Base-by-base conservation (phyloP, 352 stramenopile genomes). In the Globisporangium abappressorium region DNA sequence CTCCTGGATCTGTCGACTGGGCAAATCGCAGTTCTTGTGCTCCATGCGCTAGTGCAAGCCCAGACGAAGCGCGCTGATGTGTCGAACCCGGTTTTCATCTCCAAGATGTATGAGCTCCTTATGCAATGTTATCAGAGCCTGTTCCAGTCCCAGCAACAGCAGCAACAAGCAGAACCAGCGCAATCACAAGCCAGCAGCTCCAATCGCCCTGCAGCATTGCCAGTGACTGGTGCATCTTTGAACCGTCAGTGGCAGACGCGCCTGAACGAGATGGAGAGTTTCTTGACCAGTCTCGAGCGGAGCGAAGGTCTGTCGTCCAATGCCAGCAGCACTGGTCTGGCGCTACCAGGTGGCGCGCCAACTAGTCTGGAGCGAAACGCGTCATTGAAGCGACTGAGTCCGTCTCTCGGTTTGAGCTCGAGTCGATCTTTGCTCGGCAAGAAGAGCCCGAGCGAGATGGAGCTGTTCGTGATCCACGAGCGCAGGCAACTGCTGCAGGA, bases 111-210 rank as follows among this genome's bases (percentile, higher is more conserved):
- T 43, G 64, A 66, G 4, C 67, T 93, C 0, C 63, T 93, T 15
- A 70, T 84, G 7, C 77, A 75, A 8, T 91, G 81, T 65, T 93
- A 91, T 28, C 78, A 92, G 70, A 79, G 68, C 24, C n/a, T 90
- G 4, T 91, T 84, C 47, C 72, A 75, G 47, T 65, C 72, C 5
- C 63, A 74, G 41, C 59, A 62, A 6, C 54, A 70, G 28, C 57
- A 65, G 22, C 67, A 28, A 24, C n/a, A 38, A 38, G 5, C 14
- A 30, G 56, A 49, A 11, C n/a, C 33, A 22, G 11, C 18, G 5
- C 30, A 34, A 8, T 3, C 1, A 8, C 41, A 30, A 46, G 7
- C n/a, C 64, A 53, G 0, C 20, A 47, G 18, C 43, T 5, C 9
- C 30, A 43, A 26, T 26, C 28, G 28, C 26, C 11, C 24, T 20